Evolutionary conservation across 2,329 filamentous ascomycete species (phyloP).

Genomic region (Cladorrhinum sp.): DNA sequence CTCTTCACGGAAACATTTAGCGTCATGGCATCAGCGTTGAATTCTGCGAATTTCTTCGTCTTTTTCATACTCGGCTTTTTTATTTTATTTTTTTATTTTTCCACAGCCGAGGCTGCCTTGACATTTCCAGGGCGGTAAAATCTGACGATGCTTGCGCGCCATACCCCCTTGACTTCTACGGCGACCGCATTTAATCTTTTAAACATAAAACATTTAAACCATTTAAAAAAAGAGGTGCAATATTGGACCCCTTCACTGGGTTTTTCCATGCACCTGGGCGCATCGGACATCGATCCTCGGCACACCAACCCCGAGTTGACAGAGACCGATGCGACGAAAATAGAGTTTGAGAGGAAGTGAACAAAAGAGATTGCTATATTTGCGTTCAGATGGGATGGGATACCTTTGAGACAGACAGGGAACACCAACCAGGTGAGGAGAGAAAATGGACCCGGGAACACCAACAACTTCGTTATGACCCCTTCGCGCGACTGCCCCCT

Average conservation of each 20-base stretch:
- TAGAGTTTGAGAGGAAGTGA: neutral
- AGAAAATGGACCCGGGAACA: neutral
- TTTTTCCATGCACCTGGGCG: conserved; percentile 11
- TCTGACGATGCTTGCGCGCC: conserved; percentile 13
- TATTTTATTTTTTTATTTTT: conserved; percentile 17
- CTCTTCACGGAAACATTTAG: conserved; percentile 35
- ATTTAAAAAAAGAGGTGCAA: conserved; percentile 22
- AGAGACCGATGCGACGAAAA: conserved; percentile 6
- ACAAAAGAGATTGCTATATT: conserved; percentile 23
- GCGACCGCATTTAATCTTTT: conserved; percentile 23
- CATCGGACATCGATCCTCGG: conserved; percentile 2
- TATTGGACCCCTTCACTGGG: conserved; percentile 12
- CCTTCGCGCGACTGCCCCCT: neutral
- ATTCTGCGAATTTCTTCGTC: conserved; percentile 32
- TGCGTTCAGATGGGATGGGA: conserved; percentile 9
- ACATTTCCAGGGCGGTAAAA: conserved; percentile 10
- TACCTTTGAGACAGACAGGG: neutral
- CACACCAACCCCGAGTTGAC: conserved; percentile 5
- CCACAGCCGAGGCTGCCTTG: conserved; percentile 16
- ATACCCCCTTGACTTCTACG: conserved; percentile 21
- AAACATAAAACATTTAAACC: conserved; percentile 21
- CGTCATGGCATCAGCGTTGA: conserved; percentile 49
- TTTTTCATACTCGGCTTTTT: conserved; percentile 27
- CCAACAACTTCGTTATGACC: neutral
- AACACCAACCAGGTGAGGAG: neutral